Conservation (phyloP, 1,139 yeast genomes). For the Blastobotrys proliferans region DNA sequence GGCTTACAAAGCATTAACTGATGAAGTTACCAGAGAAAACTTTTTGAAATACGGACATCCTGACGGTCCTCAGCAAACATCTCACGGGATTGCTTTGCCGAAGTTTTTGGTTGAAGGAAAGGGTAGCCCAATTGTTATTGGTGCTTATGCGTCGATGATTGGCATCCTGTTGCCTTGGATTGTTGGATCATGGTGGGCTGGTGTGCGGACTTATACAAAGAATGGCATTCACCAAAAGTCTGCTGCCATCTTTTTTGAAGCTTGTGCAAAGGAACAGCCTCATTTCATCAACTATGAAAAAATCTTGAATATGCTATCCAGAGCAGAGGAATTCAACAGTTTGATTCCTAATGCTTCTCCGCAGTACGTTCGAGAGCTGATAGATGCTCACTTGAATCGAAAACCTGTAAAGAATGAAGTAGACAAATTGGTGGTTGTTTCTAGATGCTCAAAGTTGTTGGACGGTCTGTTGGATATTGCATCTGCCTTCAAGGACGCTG, state of each 20-base stretch:
- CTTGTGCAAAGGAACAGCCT: conserved; percentile 65
- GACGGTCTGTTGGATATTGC: conserved; percentile 79
- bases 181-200: conserved; percentile 87
- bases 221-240: conserved; percentile 80
- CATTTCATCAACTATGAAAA: conserved; percentile 55
- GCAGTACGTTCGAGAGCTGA: conserved; percentile 47
- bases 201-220: conserved; percentile 74
- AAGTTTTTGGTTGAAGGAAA: conserved; percentile 83
- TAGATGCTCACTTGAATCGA: conserved; percentile 57
- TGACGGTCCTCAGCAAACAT: conserved; percentile 91
- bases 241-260: conserved; percentile 58
- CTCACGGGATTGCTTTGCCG: conserved; percentile 97
- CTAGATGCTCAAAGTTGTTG: conserved; percentile 62
- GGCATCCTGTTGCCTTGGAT: conserved; percentile 75
- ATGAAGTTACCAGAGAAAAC: conserved; percentile 78
- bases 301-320: conserved; percentile 58
- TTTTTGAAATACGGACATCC: conserved; percentile 91
- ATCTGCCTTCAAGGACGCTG: conserved; percentile 68
- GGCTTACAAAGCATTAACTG: conserved; percentile 94
- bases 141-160: conserved; percentile 65
- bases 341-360: conserved; percentile 40
- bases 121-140: conserved; percentile 62
- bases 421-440: conserved; percentile 53
- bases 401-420: conserved; percentile 39
- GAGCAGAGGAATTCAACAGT: conserved; percentile 58